Evolutionary conservation across 2,329 filamentous ascomycete species (phyloP).

Genomic region (Botrytis tulipae): DNA sequence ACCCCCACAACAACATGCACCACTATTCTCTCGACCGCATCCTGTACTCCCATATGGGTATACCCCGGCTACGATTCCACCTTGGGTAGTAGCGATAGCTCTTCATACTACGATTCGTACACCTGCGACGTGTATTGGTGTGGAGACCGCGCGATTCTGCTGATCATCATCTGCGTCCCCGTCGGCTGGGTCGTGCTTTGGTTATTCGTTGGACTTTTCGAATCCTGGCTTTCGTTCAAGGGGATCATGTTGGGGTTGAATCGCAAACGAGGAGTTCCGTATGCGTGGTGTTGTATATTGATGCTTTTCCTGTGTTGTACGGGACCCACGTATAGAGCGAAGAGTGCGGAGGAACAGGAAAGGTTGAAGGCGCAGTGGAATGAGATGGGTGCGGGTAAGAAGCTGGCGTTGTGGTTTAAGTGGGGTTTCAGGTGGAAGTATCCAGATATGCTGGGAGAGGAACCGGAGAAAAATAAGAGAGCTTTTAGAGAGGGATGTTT

Average conservation of each 20-base stretch:
- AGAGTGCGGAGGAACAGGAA: slow-evolving; percentile 29
- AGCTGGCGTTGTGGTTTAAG: slow-evolving; percentile 23
- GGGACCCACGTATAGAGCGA: slow-evolving; percentile 30
- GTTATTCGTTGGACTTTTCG: slow-evolving; percentile 25
- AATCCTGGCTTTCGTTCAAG: slow-evolving; percentile 29
- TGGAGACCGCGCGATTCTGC: slow-evolving; percentile 16
- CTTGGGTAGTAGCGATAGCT: background rate
- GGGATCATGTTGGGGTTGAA: slow-evolving; percentile 29
- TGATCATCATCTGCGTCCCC: slow-evolving; percentile 18
- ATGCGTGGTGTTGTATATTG: slow-evolving; percentile 30
- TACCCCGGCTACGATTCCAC: background rate
- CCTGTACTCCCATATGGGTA: background rate
- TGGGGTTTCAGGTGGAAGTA: slow-evolving; percentile 33
- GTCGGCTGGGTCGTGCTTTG: slow-evolving; percentile 22
- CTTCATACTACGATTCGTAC: background rate
- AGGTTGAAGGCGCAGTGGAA: slow-evolving; percentile 24
- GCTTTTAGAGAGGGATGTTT: slow-evolving; percentile 22
- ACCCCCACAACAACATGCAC: background rate
- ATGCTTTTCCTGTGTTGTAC: slow-evolving; percentile 26
- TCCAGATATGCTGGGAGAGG: slow-evolving; percentile 27
- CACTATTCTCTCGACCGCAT: background rate
- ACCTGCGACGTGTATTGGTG: slow-evolving; percentile 16
- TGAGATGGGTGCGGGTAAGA: background rate
- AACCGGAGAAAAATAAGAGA: slow-evolving; percentile 28
- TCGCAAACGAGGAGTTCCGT: slow-evolving; percentile 28